Evolutionary conservation across 352 stramenopile species (phyloP), one percentile per base, ranked within the genome.

Genomic region (Globisporangium splendens): DNA sequence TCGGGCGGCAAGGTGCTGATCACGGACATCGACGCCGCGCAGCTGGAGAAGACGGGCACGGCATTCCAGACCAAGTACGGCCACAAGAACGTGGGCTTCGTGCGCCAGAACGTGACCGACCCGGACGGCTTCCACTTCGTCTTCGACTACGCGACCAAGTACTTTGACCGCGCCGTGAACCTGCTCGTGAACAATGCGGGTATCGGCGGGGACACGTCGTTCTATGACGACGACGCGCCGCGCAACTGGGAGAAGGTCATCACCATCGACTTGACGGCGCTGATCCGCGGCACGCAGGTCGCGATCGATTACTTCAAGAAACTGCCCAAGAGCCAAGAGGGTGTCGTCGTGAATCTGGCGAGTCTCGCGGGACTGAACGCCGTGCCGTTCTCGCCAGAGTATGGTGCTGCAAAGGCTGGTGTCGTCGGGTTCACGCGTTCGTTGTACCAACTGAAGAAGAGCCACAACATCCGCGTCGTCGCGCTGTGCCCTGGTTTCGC

Each of bases 151-250:
- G 79, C 79, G 44, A 60, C 50, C 56, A 72, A 75, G 58, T 86
- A 80, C 57, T 92, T 94, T 58, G 72, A 76, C 18, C 50, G 47
- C 31, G 70, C 70, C 0, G 71, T 91, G 10, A 93, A 93, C 65
- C 39, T 92, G 44, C 71, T 93, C 35, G 82, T 84, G 2, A 93
- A 93, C 68, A 93, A 93, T 58, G 84, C 84, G 4, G 84, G 84
- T 18, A 91, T 93, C 33, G 76, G 68, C 1, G 75, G 76, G 4
- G 64, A 88, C 50, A 71, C 79, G 65, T 66, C 65, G 17, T 89
- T 79, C 58, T 86, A 73, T 54, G 59, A 82, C 43, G 63, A 77
- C 7, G 66, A 70, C 44, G 55, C 68, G 20, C 56, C 71, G 22
- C 62, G 57, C 22, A 51, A 50, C 28, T 94, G 84, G 82, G 79